phyloP scores from a whole-genome alignment of 1,284 basidiomycete species.

The Tylopilus sp. region DNA sequence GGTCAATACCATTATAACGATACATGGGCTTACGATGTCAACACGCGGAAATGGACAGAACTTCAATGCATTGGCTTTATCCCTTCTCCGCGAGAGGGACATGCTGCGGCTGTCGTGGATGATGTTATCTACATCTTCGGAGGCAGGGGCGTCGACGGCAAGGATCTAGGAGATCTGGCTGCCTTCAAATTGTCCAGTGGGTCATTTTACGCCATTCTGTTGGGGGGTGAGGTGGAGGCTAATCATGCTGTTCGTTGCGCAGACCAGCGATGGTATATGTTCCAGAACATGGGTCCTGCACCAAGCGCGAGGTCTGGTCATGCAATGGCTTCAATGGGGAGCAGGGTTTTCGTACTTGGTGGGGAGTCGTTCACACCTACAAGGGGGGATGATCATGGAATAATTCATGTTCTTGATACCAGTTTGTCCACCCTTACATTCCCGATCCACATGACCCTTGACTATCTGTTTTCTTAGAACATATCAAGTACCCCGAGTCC shows the following conservation, averaged over 20 bases:
- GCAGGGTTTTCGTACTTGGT: slow-evolving; percentile 92
- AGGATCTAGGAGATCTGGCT: slow-evolving; percentile 94
- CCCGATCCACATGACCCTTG: slow-evolving; percentile 3
- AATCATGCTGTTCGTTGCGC: slow-evolving; percentile 20
- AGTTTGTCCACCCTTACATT: slow-evolving; percentile 64
- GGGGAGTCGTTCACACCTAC: slow-evolving; percentile 89
- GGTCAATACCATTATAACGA: slow-evolving; percentile 99
- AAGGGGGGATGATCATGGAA: slow-evolving; percentile 84
- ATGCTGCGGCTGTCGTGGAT: slow-evolving; percentile 96
- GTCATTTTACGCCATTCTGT: slow-evolving; percentile 38
- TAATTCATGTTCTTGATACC: slow-evolving; percentile 94
- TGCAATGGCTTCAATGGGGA: slow-evolving; percentile 92
- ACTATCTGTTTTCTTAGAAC: slow-evolving; percentile 58
- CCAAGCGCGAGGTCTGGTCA: slow-evolving; percentile 94
- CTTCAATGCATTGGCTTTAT: slow-evolving; percentile 98
- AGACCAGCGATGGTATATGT: slow-evolving; percentile 97
- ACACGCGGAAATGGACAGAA: slow-evolving; percentile 90
- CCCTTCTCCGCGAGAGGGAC: slow-evolving; percentile 96
- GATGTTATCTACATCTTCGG: slow-evolving; percentile 99
- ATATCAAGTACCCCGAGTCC: slow-evolving; percentile 94
- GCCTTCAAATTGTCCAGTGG: slow-evolving; percentile 97
- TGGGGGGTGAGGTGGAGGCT: slow-evolving; percentile 5
- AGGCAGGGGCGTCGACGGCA: slow-evolving; percentile 96
- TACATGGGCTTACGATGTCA: slow-evolving; percentile 96
- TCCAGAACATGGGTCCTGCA: slow-evolving; percentile 98